Conservation (phyloP, 768 basidiomycete species). For the Lactifluus subvellereus region DNA sequence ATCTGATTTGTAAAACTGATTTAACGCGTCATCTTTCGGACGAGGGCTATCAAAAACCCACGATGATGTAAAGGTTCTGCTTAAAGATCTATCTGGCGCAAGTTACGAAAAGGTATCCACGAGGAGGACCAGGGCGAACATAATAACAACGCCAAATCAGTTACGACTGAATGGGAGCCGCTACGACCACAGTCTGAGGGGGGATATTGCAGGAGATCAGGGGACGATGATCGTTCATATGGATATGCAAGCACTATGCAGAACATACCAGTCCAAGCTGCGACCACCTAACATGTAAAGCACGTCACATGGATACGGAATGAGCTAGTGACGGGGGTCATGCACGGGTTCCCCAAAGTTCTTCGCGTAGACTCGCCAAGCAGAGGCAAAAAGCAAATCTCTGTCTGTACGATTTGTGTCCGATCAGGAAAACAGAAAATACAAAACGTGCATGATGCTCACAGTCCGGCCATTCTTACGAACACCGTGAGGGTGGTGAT, state of each 20-base stretch:
- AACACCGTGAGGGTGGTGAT: neutral
- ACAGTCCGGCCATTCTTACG: conserved; percentile 2
- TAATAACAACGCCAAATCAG: conserved; percentile 8
- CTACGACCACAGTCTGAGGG: neutral
- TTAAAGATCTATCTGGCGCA: neutral
- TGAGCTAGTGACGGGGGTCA: neutral
- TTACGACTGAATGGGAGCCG: conserved; percentile 1
- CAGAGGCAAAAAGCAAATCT: neutral
- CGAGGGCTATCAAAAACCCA: neutral
- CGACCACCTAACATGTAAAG: neutral
- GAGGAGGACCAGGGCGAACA: neutral
- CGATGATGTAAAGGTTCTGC: conserved; percentile 3
- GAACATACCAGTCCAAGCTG: neutral
- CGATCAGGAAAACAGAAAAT: neutral
- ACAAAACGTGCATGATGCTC: neutral
- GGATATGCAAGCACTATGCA: neutral
- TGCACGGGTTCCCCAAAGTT: neutral
- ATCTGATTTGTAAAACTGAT: neutral
- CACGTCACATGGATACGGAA: neutral
- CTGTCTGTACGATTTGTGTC: neutral
- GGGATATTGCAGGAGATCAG: neutral
- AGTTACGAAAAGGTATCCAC: neutral
- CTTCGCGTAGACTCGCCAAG: neutral
- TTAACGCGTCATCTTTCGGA: neutral
- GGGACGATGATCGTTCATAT: neutral